These are phyloP conservation scores for Talaromyces nanjingensis DNA, from an alignment of 495 filamentous ascomycete genomes.

Conservation along the genomic window DNA sequence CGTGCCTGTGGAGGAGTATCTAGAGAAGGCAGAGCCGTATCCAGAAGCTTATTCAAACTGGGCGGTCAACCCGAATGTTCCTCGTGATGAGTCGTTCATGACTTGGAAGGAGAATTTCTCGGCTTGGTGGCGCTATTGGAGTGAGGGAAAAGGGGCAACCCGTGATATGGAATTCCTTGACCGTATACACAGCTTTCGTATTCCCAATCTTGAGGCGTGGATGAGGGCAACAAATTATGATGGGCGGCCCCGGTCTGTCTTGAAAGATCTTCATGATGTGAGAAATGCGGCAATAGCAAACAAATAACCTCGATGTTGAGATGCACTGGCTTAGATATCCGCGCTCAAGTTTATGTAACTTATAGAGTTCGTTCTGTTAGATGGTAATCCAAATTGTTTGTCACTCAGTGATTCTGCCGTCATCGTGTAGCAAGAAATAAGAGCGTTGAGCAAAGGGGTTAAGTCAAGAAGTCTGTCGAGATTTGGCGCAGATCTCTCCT, in stretches of 20 bases:
- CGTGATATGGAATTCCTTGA: constrained; percentile 47
- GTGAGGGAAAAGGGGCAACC: constrained; percentile 25
- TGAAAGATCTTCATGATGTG: neutral
- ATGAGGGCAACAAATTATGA: constrained; percentile 11
- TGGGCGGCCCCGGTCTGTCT: constrained; percentile 3
- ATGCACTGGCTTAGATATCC: neutral
- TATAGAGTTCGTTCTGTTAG: neutral
- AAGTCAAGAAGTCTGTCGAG: neutral
- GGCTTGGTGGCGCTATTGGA: constrained; percentile 45
- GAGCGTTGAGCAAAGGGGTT: neutral
- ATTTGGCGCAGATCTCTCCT: neutral
- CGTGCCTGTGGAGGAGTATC: constrained; percentile 37
- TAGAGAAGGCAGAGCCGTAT: constrained; percentile 14
- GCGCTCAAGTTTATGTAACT: neutral
- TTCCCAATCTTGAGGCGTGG: constrained; percentile 28
- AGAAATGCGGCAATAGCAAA: neutral
- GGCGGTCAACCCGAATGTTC: constrained; percentile 33
- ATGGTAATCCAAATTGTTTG: neutral
- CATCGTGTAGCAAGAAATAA: neutral
- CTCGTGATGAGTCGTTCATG: constrained; percentile 34
- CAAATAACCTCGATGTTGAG: neutral
- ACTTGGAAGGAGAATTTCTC: constrained; percentile 45
- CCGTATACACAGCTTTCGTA: constrained; percentile 42
- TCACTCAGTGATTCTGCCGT: neutral
- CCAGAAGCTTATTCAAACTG: constrained; percentile 2